Percentiles rank a stretch among this genome's conserved stretches.
Conservation (phyloP, 2,329 filamentous ascomycete species). For the Mollisia scopiformis region DNA sequence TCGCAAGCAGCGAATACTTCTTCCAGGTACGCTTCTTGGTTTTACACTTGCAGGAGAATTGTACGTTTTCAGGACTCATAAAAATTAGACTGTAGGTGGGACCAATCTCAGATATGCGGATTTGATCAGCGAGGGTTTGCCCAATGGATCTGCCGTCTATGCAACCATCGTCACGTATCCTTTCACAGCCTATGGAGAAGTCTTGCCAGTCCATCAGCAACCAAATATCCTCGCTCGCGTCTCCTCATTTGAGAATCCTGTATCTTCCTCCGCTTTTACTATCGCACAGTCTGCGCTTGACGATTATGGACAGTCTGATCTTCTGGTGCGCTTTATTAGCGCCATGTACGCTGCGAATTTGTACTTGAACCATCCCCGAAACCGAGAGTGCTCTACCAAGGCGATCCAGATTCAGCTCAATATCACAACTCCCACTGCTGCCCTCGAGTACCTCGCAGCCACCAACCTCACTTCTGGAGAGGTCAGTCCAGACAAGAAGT, state of each 20-base stretch:
- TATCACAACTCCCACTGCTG: slow-evolving; percentile 25
- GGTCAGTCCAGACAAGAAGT: slow-evolving; percentile 27
- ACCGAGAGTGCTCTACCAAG: slow-evolving; percentile 25
- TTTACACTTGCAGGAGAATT: not conserved
- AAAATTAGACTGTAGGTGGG: slow-evolving; percentile 31
- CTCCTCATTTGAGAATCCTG: slow-evolving; percentile 1
- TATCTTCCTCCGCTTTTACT: slow-evolving; percentile 31
- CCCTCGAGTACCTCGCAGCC: slow-evolving; percentile 31
- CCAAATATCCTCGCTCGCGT: slow-evolving; percentile 15
- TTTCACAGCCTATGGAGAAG: slow-evolving; percentile 30
- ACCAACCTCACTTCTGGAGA: slow-evolving; percentile 32
- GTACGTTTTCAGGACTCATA: not conserved
- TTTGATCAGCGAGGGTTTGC: slow-evolving; percentile 29
- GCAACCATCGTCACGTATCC: slow-evolving; percentile 38
- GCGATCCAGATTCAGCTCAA: slow-evolving; percentile 32
- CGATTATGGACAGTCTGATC: slow-evolving; percentile 9
- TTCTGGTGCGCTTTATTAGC: slow-evolving; percentile 30
- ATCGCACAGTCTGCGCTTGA: slow-evolving; percentile 19
- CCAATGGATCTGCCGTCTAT: slow-evolving; percentile 34
- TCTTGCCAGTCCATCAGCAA: slow-evolving; percentile 17
- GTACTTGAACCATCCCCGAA: slow-evolving; percentile 25
- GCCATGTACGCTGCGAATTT: slow-evolving; percentile 35
- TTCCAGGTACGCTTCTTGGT: slow-evolving; percentile 18
- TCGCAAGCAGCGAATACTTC: slow-evolving; percentile 27
- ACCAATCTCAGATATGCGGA: slow-evolving; percentile 33